A percentile compares a stretch with the other conserved stretches of the same genome.
Evolutionary conservation across 2,329 filamentous ascomycete species (phyloP).

Genomic region (Colletotrichum siamense): DNA sequence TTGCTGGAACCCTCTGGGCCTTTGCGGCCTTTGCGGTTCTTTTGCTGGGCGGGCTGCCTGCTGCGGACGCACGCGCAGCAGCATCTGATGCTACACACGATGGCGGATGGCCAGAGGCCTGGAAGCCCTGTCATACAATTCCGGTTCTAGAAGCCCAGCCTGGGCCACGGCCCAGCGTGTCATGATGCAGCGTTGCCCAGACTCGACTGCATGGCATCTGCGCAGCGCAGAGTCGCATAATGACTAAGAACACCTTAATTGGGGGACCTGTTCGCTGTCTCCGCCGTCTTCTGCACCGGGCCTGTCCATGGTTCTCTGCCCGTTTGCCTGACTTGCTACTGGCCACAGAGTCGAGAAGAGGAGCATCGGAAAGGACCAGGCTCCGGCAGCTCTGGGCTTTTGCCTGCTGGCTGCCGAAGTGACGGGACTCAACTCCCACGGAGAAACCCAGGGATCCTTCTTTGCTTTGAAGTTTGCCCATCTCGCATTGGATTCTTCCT

Average conservation of each 20-base stretch:
- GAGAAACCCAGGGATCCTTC: background rate
- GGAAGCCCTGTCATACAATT: background rate
- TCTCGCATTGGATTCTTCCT: background rate
- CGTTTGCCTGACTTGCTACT: background rate
- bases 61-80: background rate
- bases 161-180: background rate
- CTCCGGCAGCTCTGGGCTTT: background rate
- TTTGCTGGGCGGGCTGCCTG: background rate
- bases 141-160: background rate
- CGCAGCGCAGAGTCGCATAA: constrained; percentile 3
- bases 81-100: background rate
- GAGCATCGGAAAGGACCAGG: background rate
- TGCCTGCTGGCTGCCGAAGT: background rate
- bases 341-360: background rate
- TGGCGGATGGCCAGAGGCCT: background rate
- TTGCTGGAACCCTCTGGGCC: background rate
- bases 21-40: background rate
- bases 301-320: background rate
- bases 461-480: background rate
- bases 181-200: background rate
- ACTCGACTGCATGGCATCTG: background rate
- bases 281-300: background rate
- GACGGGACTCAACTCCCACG: background rate
- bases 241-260: constrained; percentile 10
- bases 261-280: background rate